A percentile compares a stretch with the other conserved stretches of the same genome.
These are phyloP conservation scores for Leptodermis oblonga DNA, from an alignment of 257 asterid species.

Conservation along the genomic window DNA sequence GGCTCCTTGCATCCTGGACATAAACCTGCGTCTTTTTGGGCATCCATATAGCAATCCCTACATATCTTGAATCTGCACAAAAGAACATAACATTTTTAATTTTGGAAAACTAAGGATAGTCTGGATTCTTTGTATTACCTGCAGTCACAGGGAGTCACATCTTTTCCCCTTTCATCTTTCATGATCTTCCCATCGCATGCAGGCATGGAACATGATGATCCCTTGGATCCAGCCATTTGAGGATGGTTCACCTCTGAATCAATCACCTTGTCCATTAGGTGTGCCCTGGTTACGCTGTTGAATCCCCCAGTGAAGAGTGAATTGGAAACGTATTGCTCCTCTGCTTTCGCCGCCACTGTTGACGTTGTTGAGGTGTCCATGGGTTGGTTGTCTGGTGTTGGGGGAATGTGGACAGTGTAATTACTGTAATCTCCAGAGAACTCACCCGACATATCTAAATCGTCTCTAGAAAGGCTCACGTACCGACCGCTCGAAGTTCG, in stretches of 20 bases:
- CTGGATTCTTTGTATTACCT: neutral
- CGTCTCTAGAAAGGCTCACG: constrained; percentile 25
- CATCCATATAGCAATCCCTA: constrained; percentile 29
- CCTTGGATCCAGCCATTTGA: constrained; percentile 34
- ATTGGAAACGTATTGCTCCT: constrained; percentile 33
- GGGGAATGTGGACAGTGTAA: constrained; percentile 33
- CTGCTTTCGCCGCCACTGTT: constrained; percentile 18
- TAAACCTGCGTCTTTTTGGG: constrained; percentile 25
- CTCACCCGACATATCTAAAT: constrained; percentile 24
- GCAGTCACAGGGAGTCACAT: constrained; percentile 32
- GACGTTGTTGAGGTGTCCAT: constrained; percentile 22
- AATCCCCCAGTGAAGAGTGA: constrained; percentile 31
- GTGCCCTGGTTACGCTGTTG: constrained; percentile 32
- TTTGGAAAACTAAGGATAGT: too few species aligned
- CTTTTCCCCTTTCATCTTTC: constrained; percentile 31
- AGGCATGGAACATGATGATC: constrained; percentile 25
- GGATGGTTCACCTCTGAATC: constrained; percentile 31
- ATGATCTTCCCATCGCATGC: constrained; percentile 30
- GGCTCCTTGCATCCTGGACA: constrained; percentile 34
- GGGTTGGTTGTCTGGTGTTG: constrained; percentile 33
- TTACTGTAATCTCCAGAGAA: constrained; percentile 14
- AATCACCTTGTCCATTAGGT: constrained; percentile 32
- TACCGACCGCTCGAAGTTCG: constrained; percentile 29
- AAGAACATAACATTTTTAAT: neutral
- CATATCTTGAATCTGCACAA: constrained; percentile 26